phyloP scores from a whole-genome alignment of 2,329 filamentous ascomycete genomes.

The Aaosphaeria arxii region DNA sequence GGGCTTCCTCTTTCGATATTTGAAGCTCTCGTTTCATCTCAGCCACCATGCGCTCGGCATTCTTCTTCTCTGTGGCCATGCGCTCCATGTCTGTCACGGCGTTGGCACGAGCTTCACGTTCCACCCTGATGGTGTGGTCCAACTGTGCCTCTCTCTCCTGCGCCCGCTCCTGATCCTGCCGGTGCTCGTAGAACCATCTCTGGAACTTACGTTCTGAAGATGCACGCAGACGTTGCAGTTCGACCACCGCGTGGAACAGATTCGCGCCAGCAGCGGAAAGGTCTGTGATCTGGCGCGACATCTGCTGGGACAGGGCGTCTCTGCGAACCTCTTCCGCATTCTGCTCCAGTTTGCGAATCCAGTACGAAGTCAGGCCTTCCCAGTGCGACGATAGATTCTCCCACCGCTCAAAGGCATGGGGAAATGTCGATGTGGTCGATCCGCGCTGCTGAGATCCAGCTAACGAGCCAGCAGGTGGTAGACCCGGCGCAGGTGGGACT shows the following conservation, averaged over 20 bases:
- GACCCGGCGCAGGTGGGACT: conserved; percentile 29
- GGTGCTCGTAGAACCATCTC: conserved; percentile 96
- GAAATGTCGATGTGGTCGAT: conserved; percentile 65
- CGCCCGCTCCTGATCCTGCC: conserved; percentile 79
- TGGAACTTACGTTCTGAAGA: conserved; percentile 98
- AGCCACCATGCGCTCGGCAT: conserved; percentile 72
- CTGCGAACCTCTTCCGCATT: conserved; percentile 81
- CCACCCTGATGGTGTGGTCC: conserved; percentile 70
- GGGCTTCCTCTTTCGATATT: conserved; percentile 94
- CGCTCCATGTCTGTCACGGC: conserved; percentile 65
- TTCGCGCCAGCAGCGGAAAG: conserved; percentile 97
- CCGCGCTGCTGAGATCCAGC: conserved; percentile 27
- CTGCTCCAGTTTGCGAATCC: conserved; percentile 89
- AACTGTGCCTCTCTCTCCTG: conserved; percentile 80
- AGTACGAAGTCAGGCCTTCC: conserved; percentile 96
- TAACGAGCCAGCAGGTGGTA: conserved; percentile 19
- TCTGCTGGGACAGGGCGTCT: conserved; percentile 80
- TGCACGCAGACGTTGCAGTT: conserved; percentile 87
- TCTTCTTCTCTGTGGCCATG: conserved; percentile 65
- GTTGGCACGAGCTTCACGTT: conserved; percentile 67
- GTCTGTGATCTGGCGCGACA: conserved; percentile 92
- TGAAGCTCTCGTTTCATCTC: conserved; percentile 91
- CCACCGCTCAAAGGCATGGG: conserved; percentile 97
- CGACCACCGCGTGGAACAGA: conserved; percentile 94
- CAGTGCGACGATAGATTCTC: conserved; percentile 95